Evolutionary conservation across 2,329 filamentous ascomycete genomes (phyloP), one percentile per base, ranked within the genome.

Genomic region (Didymella arachidicola): DNA sequence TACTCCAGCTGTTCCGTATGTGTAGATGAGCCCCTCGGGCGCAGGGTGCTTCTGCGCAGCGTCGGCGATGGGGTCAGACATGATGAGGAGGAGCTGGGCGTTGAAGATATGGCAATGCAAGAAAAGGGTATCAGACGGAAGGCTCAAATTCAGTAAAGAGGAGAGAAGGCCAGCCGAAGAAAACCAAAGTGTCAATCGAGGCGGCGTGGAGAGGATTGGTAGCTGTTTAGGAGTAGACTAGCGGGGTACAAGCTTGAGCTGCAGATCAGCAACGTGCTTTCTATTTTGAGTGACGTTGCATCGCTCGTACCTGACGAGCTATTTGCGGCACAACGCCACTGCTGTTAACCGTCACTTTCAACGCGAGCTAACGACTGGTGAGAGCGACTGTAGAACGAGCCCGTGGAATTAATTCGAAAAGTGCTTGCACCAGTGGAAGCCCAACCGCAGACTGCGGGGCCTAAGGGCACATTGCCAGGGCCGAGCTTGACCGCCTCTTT

Each of bases 1-100:
- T 80, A 87, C 85, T 42, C 77, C 77, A 51, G 77, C 77, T 27
- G 77, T 79, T 49, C 77, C 77, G 65, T 79, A 79, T 16, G 74
- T 73, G 58, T 78, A 79, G 11, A 70, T 62, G 18, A 72, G 62
- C 0, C 72, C 73, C 57, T 77, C 69, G 42, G 75, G 74, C 56
- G 76, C 73, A 46, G 76, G 75, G 66, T 78, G 75, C 65, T 73
- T 71, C 61, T 66, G 60, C 44, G 68, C 72, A 48, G 68, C 73
- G 41, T 68, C 69, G 51, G 65, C 69, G 54, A 76, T 72, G 27
- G 69, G 55, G 59, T 73, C 68, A 34, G 71, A 70, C 73, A 76
- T 76, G 45, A 14, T 67, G 60, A 22, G 12, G 14, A 7, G 19
- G 29, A 32, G 29, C 10, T 44, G n/a, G 26, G 44, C 46, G 22